phyloP scores from a whole-genome alignment of 768 basidiomycete genomes.

The Arthromyces matolae region DNA sequence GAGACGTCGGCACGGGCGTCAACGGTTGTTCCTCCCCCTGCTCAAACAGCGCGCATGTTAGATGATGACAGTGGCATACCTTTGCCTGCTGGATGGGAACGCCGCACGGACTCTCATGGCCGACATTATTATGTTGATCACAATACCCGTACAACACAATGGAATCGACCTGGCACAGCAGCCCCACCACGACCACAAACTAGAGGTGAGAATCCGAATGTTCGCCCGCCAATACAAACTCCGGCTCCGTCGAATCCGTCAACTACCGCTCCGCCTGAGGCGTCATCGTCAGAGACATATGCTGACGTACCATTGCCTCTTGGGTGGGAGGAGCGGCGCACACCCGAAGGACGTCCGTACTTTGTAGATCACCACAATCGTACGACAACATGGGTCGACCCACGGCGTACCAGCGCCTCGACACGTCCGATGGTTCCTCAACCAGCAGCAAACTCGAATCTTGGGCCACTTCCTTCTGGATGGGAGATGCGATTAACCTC shows the following conservation, averaged over 20 bases:
- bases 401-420: constrained; percentile 56
- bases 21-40: constrained; percentile 9
- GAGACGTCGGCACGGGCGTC: constrained; percentile 12
- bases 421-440: constrained; percentile 45
- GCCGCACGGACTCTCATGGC: constrained; percentile 67
- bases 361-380: constrained; percentile 74
- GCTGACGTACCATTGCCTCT: constrained; percentile 72
- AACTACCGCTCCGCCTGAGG: constrained; percentile 14
- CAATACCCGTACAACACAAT: constrained; percentile 74
- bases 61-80: constrained; percentile 60
- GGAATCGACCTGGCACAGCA: constrained; percentile 52
- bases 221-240: constrained; percentile 22
- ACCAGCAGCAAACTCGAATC: constrained; percentile 50
- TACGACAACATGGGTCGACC: constrained; percentile 91
- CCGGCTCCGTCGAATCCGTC: constrained; percentile 14
- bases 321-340: constrained; percentile 91
- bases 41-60: constrained; percentile 27
- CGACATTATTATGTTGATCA: constrained; percentile 88
- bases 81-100: constrained; percentile 81
- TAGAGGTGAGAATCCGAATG: too few relatives aligned
- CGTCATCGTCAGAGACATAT: constrained; percentile 37
- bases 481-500: constrained; percentile 95
- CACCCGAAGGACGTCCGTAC: constrained; percentile 77
- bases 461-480: constrained; percentile 83
- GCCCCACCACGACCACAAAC: too few relatives aligned